phyloP scores from a whole-genome alignment of 352 stramenopile species.

The Globisporangium uncinulatum region DNA sequence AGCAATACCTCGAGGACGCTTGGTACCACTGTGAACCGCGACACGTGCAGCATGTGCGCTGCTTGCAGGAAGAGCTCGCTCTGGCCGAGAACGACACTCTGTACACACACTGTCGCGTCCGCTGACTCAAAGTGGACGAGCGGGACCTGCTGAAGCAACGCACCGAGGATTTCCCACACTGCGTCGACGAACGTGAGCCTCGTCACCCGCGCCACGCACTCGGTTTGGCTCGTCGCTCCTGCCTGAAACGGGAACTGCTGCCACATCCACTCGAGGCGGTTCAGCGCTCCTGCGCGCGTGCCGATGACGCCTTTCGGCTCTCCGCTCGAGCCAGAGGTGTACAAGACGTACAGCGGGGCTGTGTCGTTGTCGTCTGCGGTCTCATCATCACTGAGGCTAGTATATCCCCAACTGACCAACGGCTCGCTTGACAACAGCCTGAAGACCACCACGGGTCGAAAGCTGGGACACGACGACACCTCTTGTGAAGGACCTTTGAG shows the following conservation, averaged over 20 bases:
- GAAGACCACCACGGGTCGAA: slow-evolving; percentile 21
- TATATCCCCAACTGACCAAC: no score
- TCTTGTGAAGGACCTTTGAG: neutral
- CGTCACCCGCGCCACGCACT: slow-evolving; percentile 38
- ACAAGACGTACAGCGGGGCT: slow-evolving; percentile 49
- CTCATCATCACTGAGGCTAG: no score
- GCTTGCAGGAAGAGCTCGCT: slow-evolving; percentile 21
- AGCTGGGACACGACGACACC: slow-evolving; percentile 3
- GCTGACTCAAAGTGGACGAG: slow-evolving; percentile 31
- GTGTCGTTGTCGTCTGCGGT: neutral
- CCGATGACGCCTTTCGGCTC: slow-evolving; percentile 40
- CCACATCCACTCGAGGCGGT: slow-evolving; percentile 50
- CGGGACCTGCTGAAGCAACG: slow-evolving; percentile 28
- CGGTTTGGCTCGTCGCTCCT: slow-evolving; percentile 2
- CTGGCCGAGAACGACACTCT: slow-evolving; percentile 31
- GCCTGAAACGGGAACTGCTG: slow-evolving; percentile 25
- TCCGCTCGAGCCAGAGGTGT: slow-evolving; percentile 52
- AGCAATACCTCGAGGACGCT: slow-evolving; percentile 47
- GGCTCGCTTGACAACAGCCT: neutral
- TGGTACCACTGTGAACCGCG: slow-evolving; percentile 42
- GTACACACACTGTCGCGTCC: neutral
- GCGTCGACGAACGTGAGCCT: slow-evolving; percentile 33
- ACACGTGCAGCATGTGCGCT: slow-evolving; percentile 16
- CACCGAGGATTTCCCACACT: slow-evolving; percentile 50
- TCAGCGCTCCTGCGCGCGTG: slow-evolving; percentile 29